phyloP scores from a whole-genome alignment of 352 stramenopile species.

The Pythium grandisporangium region DNA sequence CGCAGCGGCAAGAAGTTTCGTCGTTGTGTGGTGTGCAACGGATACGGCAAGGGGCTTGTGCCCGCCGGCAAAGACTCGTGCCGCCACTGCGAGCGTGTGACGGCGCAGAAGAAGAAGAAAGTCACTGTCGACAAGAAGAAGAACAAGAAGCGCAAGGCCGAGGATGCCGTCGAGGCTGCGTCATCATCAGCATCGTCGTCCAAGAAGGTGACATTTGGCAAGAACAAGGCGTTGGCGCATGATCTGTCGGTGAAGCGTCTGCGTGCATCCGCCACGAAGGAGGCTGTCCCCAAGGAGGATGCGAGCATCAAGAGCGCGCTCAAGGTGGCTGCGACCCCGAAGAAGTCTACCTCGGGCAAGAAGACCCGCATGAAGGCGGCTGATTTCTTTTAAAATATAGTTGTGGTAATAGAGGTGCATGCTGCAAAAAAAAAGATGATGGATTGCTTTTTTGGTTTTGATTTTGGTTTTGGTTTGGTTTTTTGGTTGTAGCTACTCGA shows the following conservation, averaged over 20 bases:
- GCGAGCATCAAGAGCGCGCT: constrained; percentile 65
- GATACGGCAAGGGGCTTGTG: constrained; percentile 68
- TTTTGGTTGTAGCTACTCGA: no score
- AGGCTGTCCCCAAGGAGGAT: constrained; percentile 35
- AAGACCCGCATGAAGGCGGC: constrained; percentile 46
- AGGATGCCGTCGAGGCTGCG: constrained; percentile 23
- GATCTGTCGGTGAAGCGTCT: constrained; percentile 78
- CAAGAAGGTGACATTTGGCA: constrained; percentile 84
- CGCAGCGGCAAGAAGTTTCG: constrained; percentile 71
- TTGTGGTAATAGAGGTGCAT: no score
- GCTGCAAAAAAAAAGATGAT: no score
- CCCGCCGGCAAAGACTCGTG: constrained; percentile 51
- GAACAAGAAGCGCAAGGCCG: constrained; percentile 63
- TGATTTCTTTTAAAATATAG: constrained; percentile 77
- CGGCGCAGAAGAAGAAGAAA: constrained; percentile 56
- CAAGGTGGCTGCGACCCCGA: constrained; percentile 26
- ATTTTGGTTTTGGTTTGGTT: no score
- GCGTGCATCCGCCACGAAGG: constrained; percentile 64
- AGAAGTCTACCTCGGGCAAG: constrained; percentile 15
- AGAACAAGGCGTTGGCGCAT: constrained; percentile 72
- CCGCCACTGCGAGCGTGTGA: constrained; percentile 59
- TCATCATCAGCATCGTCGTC: constrained; percentile 16
- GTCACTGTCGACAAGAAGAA: constrained; percentile 38
- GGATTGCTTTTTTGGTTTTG: no score
- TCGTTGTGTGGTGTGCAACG: constrained; percentile 52